These are phyloP conservation scores for Lipomyces sp. DNA, from an alignment of 805 yeast species.

Conservation along the genomic window DNA sequence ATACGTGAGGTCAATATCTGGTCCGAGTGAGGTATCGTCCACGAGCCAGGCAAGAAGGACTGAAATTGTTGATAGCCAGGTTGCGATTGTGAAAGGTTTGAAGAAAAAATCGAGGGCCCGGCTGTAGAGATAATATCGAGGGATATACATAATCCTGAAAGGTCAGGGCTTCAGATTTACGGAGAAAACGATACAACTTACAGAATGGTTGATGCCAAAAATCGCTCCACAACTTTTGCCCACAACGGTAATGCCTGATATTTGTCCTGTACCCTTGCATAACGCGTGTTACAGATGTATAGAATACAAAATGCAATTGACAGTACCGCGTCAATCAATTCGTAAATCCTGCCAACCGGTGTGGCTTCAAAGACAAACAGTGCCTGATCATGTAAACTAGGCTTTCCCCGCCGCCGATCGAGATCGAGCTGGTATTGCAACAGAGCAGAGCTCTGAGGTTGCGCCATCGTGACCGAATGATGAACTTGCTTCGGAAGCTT, in stretches of 20 bases:
- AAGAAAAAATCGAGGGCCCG: background rate
- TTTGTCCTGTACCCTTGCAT: slow-evolving; percentile 12
- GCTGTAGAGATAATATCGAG: slow-evolving; percentile 15
- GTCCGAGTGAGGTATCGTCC: slow-evolving; percentile 18
- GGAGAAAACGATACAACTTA: background rate
- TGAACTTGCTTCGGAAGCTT: background rate
- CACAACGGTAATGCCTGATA: slow-evolving; percentile 22
- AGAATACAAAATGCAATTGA: slow-evolving; percentile 9
- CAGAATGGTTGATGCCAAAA: slow-evolving; percentile 15
- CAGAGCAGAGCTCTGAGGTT: slow-evolving; percentile 15
- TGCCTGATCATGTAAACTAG: slow-evolving; percentile 17
- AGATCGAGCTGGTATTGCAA: slow-evolving; percentile 17
- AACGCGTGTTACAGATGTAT: slow-evolving; percentile 25
- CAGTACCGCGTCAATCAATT: slow-evolving; percentile 15
- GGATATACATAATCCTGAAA: slow-evolving; percentile 14
- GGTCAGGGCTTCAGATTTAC: background rate
- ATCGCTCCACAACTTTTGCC: slow-evolving; percentile 20
- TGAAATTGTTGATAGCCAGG: slow-evolving; percentile 13
- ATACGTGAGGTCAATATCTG: slow-evolving; percentile 21
- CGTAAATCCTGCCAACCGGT: slow-evolving; percentile 21
- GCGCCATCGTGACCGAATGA: slow-evolving; percentile 4
- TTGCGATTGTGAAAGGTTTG: slow-evolving; percentile 5
- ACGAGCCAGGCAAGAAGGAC: slow-evolving; percentile 22
- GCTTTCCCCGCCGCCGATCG: slow-evolving; percentile 16
- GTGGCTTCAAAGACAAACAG: slow-evolving; percentile 22